A percentile compares a stretch with the other conserved stretches of the same genome.
These are phyloP conservation scores for Leishmania amazonensis DNA, from an alignment of 208 protist genomes.

Conservation along the genomic window DNA sequence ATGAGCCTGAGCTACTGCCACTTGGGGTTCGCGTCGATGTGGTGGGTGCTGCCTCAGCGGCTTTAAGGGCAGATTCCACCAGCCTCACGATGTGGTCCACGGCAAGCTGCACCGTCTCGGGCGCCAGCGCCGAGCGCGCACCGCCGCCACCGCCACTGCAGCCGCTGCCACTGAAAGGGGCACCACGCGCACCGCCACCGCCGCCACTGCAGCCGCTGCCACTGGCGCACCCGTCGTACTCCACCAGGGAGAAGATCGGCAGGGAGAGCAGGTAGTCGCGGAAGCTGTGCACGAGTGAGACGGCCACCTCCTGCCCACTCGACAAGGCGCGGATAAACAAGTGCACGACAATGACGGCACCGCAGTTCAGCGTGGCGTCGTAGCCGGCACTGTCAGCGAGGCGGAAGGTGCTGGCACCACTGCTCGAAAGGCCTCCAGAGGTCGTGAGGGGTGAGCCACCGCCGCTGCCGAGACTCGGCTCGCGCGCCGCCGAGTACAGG, in stretches of 20 bases:
- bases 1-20: background rate
- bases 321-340: constrained; percentile 55
- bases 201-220: constrained; percentile 6
- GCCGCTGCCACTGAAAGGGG: background rate
- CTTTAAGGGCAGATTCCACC: constrained; percentile 34
- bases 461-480: constrained; percentile 1
- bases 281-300: constrained; percentile 67
- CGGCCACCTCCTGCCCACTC: constrained; percentile 36
- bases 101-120: constrained; percentile 62
- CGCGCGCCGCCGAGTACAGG: constrained; percentile 33
- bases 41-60: background rate
- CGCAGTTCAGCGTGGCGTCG: constrained; percentile 78
- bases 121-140: constrained; percentile 36
- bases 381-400: constrained; percentile 18
- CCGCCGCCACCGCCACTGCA: constrained; percentile 1
- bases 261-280: constrained; percentile 74
- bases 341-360: constrained; percentile 81
- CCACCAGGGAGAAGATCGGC: constrained; percentile 66
- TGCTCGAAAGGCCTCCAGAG: background rate
- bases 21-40: background rate
- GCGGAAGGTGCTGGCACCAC: constrained; percentile 6
- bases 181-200: constrained; percentile 5
- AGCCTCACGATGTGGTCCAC: constrained; percentile 54
- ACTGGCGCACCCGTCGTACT: constrained; percentile 20
- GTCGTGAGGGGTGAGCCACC: constrained; percentile 2